phyloP scores from a whole-genome alignment of 768 basidiomycete genomes.

The Tylopilus subfusipes region DNA sequence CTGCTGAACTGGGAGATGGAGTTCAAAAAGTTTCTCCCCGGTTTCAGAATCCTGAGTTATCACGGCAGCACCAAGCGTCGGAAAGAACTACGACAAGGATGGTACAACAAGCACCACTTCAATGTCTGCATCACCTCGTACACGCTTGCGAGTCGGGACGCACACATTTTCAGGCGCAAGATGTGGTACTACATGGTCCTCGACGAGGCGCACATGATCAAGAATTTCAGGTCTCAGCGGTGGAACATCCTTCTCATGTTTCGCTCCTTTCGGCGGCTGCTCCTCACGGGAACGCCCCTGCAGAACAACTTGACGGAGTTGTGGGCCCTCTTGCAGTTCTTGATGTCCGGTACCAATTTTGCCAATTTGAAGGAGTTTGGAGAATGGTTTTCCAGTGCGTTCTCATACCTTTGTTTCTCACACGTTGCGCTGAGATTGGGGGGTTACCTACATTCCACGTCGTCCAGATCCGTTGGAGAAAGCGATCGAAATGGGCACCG shows the following conservation, averaged over 20 bases:
- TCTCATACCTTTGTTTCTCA: neutral
- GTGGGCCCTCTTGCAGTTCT: constrained; percentile 92
- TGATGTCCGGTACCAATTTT: constrained; percentile 86
- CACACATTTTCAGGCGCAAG: constrained; percentile 88
- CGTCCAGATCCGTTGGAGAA: constrained; percentile 85
- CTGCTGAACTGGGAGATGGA: constrained; percentile 97
- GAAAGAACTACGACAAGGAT: constrained; percentile 85
- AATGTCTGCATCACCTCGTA: constrained; percentile 96
- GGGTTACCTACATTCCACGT: neutral
- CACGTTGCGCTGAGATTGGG: neutral
- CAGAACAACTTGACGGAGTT: constrained; percentile 96
- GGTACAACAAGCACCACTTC: constrained; percentile 86
- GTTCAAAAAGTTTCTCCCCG: constrained; percentile 92
- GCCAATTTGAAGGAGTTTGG: constrained; percentile 91
- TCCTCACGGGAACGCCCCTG: constrained; percentile 93
- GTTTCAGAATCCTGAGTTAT: constrained; percentile 83
- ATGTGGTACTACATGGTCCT: constrained; percentile 95
- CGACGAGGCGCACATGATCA: constrained; percentile 97
- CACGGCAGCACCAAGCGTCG: constrained; percentile 87
- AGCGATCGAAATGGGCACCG: constrained; percentile 81
- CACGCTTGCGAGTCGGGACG: constrained; percentile 86
- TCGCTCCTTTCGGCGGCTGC: constrained; percentile 76
- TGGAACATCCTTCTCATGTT: constrained; percentile 93
- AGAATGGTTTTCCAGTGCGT: constrained; percentile 94
- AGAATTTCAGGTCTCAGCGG: constrained; percentile 91